Percentiles rank a stretch among this genome's conserved stretches.
phyloP scores from a whole-genome alignment of 164 flowering plant genomes.

The Aristolochia californica region DNA sequence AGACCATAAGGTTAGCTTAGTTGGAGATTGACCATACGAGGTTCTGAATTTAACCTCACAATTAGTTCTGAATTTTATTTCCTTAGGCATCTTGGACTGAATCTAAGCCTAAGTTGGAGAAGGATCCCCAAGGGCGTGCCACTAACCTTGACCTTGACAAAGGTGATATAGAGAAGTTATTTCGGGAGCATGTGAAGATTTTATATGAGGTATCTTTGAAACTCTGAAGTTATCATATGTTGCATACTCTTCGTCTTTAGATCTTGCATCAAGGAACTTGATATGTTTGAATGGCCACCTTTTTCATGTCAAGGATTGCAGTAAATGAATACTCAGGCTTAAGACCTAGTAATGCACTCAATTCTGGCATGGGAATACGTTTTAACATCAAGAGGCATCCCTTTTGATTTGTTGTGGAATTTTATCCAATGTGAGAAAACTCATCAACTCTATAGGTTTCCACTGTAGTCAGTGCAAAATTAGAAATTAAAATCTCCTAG shows the following conservation, averaged over 20 bases:
- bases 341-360: background rate
- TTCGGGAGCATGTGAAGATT: conserved; percentile 77
- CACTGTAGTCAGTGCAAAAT: too few relatives aligned
- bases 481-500: too few relatives aligned
- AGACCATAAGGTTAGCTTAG: conserved; percentile 66
- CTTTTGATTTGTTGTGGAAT: too few relatives aligned
- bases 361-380: background rate
- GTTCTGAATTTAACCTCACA: background rate
- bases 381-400: background rate
- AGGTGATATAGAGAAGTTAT: conserved; percentile 80
- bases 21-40: background rate
- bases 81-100: conserved; percentile 94
- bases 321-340: too few relatives aligned
- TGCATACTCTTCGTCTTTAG: background rate
- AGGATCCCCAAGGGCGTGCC: conserved; percentile 95
- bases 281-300: too few relatives aligned
- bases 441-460: too few relatives aligned
- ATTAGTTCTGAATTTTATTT: background rate
- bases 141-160: conserved; percentile 62
- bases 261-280: background rate
- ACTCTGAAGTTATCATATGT: too few relatives aligned
- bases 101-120: conserved; percentile 71
- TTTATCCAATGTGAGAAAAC: too few relatives aligned
- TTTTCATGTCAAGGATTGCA: too few relatives aligned
- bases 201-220: conserved; percentile 78